Conservation (phyloP, 805 yeast genomes). For the Lachancea dasiensis region DNA sequence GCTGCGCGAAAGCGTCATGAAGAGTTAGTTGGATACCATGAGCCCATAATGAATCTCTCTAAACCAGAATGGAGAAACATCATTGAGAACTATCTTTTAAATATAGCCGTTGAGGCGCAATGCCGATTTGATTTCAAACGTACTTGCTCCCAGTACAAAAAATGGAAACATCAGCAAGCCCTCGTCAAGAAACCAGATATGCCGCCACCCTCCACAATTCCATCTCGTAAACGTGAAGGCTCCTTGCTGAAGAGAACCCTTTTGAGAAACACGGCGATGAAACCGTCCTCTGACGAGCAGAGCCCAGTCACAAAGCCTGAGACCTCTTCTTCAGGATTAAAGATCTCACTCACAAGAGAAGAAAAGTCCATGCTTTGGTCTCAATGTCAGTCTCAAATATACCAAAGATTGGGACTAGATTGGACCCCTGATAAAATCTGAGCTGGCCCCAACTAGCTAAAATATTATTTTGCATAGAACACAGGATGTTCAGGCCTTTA, state of each 20-base stretch:
- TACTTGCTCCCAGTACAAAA: slow-evolving; percentile 43
- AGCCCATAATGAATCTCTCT: slow-evolving; percentile 34
- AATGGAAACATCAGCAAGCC: slow-evolving; percentile 33
- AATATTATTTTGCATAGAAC: slow-evolving; percentile 2
- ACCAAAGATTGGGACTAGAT: slow-evolving; percentile 51
- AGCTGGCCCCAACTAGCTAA: background rate
- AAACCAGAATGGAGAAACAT: slow-evolving; percentile 68
- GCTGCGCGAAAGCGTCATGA: slow-evolving; percentile 51
- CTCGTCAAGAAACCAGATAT: slow-evolving; percentile 27
- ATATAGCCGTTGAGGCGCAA: slow-evolving; percentile 64
- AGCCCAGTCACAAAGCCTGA: background rate
- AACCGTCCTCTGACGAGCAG: slow-evolving; percentile 3
- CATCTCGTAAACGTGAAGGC: slow-evolving; percentile 12
- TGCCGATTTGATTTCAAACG: slow-evolving; percentile 59
- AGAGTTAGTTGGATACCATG: slow-evolving; percentile 21
- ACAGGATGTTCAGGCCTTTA: slow-evolving; percentile 2
- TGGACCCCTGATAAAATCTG: slow-evolving; percentile 45
- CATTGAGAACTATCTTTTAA: slow-evolving; percentile 60
- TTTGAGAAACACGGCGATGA: slow-evolving; percentile 18
- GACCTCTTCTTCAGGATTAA: slow-evolving; percentile 2
- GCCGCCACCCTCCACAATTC: slow-evolving; percentile 33
- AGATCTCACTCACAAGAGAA: slow-evolving; percentile 40
- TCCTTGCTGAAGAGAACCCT: slow-evolving; percentile 32
- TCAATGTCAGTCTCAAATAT: slow-evolving; percentile 55
- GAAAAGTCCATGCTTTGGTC: slow-evolving; percentile 59